Percentiles rank a stretch among this genome's conserved stretches.
Conservation (phyloP, 2,329 filamentous ascomycete genomes). For the Fusarium sp. region DNA sequence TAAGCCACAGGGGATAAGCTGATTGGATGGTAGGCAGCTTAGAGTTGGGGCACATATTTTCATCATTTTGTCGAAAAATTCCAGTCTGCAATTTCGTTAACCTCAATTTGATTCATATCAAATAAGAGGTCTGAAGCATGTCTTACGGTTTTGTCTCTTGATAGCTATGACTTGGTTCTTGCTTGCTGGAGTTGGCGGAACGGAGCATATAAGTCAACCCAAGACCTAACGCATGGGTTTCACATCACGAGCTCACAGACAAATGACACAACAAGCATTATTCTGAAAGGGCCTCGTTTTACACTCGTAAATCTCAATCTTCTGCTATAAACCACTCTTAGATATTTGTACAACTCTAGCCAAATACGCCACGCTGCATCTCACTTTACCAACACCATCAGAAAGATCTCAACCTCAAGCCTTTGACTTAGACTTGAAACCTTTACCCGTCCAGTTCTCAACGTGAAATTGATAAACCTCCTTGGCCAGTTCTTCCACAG, state of each 20-base stretch:
- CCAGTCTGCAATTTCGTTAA: not conserved
- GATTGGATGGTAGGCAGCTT: not conserved
- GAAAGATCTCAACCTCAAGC: not conserved
- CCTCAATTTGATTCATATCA: not conserved
- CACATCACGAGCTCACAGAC: not conserved
- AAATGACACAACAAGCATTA: not conserved
- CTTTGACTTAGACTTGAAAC: conserved; percentile 24
- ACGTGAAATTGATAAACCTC: conserved; percentile 48
- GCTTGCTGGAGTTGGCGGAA: not conserved
- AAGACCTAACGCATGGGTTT: not conserved
- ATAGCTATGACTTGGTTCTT: not conserved
- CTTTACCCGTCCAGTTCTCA: conserved; percentile 30
- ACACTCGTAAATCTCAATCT: not conserved
- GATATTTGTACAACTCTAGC: not conserved
- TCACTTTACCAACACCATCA: not conserved
- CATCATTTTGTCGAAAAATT: fast-evolving
- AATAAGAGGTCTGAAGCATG: not conserved
- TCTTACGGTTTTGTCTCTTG: not conserved
- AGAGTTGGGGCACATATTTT: not conserved
- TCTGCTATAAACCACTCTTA: fast-evolving
- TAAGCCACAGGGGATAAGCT: conserved; percentile 42
- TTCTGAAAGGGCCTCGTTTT: not conserved
- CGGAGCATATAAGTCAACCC: not conserved
- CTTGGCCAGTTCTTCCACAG: conserved; percentile 45
- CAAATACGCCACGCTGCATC: not conserved